Conservation (phyloP, 2,329 filamentous ascomycete species). For the Aspergillus vadensis region DNA sequence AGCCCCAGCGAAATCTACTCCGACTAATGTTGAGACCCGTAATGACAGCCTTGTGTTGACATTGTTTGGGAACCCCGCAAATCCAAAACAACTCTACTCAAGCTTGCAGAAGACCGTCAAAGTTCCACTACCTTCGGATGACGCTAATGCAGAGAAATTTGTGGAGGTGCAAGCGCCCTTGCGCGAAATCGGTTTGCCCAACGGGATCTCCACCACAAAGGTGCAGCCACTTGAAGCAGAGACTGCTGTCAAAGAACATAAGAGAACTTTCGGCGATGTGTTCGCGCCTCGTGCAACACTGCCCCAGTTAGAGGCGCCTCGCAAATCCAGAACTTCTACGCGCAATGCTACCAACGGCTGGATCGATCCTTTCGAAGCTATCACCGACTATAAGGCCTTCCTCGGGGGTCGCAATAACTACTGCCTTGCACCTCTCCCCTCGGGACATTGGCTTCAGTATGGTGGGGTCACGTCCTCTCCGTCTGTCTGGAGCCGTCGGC, state of each 20-base stretch:
- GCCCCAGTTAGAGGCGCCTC: constrained; percentile 45
- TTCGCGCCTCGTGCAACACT: constrained; percentile 45
- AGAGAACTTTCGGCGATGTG: constrained; percentile 48
- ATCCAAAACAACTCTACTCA: constrained; percentile 79
- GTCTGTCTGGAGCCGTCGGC: constrained; percentile 41
- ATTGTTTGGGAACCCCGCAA: constrained; percentile 72
- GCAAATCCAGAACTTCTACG: constrained; percentile 35
- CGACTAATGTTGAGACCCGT: constrained; percentile 44
- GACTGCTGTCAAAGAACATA: constrained; percentile 30
- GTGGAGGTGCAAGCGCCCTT: constrained; percentile 54
- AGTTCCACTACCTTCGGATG: constrained; percentile 38
- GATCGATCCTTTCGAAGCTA: constrained; percentile 46
- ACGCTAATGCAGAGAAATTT: constrained; percentile 36
- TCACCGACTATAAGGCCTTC: constrained; percentile 36
- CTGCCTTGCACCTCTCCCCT: constrained; percentile 41
- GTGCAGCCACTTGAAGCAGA: constrained; percentile 56
- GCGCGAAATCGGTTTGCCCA: constrained; percentile 68
- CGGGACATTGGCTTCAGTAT: constrained; percentile 49
- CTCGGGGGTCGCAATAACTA: constrained; percentile 44
- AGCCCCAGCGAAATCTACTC: constrained; percentile 39
- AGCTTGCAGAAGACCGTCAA: constrained; percentile 65
- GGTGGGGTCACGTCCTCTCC: constrained; percentile 41
- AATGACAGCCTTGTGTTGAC: constrained; percentile 68
- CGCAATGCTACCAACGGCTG: constrained; percentile 38
- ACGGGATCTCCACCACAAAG: constrained; percentile 70